Conservation (phyloP, 2,329 filamentous ascomycete genomes). For the Verticillium nonalfalfae region DNA sequence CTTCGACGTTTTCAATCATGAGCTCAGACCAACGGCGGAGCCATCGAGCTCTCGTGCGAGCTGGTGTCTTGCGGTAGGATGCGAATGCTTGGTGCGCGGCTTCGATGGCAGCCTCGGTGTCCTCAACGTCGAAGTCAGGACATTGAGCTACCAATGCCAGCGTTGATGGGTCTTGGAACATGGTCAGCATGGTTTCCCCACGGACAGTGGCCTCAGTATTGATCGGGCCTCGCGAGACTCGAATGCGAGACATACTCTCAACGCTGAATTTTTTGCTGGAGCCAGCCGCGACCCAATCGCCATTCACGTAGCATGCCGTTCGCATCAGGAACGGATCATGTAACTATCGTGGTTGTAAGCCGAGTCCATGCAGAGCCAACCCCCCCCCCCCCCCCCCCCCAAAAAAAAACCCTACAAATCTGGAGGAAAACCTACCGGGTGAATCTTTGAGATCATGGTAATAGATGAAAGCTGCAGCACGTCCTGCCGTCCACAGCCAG, state of each 20-base stretch:
- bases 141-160: constrained; percentile 61
- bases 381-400: too few species aligned
- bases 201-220: constrained; percentile 3
- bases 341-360: constrained; percentile 33
- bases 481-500: too few species aligned
- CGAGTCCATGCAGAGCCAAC: too few species aligned
- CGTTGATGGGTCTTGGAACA: constrained; percentile 58
- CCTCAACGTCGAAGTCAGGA: constrained; percentile 64
- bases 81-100: constrained; percentile 60
- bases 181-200: not conserved
- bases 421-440: not conserved
- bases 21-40: constrained; percentile 62
- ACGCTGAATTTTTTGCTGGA: constrained; percentile 71
- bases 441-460: not conserved
- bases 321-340: constrained; percentile 61
- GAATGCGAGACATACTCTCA: constrained; percentile 33
- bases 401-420: too few species aligned
- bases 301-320: constrained; percentile 66
- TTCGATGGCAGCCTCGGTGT: constrained; percentile 64
- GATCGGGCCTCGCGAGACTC: not conserved
- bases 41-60: constrained; percentile 52
- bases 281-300: constrained; percentile 66
- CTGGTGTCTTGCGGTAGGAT: constrained; percentile 53
- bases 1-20: constrained; percentile 59
- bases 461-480: too few species aligned